Percentiles rank a stretch among this genome's conserved stretches.
Evolutionary conservation across 306 rosid species (phyloP).

Genomic region (Spatholobus suberectus): DNA sequence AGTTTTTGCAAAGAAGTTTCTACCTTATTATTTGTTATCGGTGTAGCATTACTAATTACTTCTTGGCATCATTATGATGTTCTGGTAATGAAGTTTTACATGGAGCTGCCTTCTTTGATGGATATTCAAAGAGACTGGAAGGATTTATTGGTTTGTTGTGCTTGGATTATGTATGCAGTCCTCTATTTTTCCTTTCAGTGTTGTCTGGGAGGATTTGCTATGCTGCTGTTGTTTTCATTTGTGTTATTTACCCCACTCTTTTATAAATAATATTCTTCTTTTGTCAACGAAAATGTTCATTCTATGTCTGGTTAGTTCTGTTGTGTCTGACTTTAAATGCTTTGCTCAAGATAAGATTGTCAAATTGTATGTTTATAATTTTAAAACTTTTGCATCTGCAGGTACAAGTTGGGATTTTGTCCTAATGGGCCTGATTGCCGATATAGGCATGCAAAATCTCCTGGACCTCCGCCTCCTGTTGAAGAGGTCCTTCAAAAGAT

Average conservation of each 20-base stretch:
- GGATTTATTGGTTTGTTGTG: constrained; percentile 34
- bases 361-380: constrained; percentile 20
- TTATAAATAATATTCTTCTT: neutral
- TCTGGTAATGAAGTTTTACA: constrained; percentile 30
- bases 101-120: neutral
- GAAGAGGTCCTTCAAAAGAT: constrained; percentile 99
- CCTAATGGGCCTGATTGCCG: constrained; percentile 99
- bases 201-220: constrained; percentile 5
- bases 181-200: constrained; percentile 27
- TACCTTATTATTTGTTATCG: constrained; percentile 3
- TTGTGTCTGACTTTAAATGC: constrained; percentile 16
- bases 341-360: constrained; percentile 11
- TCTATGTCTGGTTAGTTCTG: constrained; percentile 2
- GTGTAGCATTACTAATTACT: neutral
- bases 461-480: constrained; percentile 96
- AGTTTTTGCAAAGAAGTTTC: constrained; percentile 14
- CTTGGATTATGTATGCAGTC: constrained; percentile 18
- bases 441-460: constrained; percentile 89
- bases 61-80: constrained; percentile 4
- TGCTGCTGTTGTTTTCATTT: constrained; percentile 30
- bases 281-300: neutral
- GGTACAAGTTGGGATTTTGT: constrained; percentile 99
- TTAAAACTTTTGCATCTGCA: constrained; percentile 49
- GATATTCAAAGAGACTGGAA: constrained; percentile 32
- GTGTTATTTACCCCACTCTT: constrained; percentile 5